Conservation (phyloP, 306 rosid species). For the Vigna trinervia region DNA sequence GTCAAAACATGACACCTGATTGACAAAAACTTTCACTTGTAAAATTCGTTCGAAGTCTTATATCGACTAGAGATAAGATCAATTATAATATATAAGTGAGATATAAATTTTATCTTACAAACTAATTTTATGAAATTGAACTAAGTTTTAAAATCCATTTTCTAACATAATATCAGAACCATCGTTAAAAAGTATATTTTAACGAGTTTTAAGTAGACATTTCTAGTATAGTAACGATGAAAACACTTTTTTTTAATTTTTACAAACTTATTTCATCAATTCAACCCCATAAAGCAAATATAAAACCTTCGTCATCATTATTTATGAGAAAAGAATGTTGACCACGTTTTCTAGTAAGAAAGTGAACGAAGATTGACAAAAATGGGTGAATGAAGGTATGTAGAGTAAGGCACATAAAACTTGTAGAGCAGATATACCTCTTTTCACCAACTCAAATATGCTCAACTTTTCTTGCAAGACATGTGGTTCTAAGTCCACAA, state of each 20-base stretch:
- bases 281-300: neutral
- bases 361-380: neutral
- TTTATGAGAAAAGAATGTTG: neutral
- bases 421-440: slow-evolving; percentile 46
- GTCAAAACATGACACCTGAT: slow-evolving; percentile 12
- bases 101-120: too few species aligned
- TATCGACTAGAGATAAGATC: too few species aligned
- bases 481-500: neutral
- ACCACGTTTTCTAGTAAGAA: neutral
- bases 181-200: too few species aligned
- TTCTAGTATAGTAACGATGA: too few species aligned
- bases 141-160: too few species aligned
- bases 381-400: neutral
- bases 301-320: neutral
- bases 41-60: too few species aligned
- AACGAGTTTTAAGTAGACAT: too few species aligned
- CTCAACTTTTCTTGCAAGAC: slow-evolving; percentile 50
- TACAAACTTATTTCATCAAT: neutral
- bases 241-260: too few species aligned
- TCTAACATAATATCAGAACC: too few species aligned
- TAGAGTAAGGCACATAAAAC: slow-evolving; percentile 45
- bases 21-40: neutral
- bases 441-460: slow-evolving; percentile 27
- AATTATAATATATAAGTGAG: too few species aligned
- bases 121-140: too few species aligned